These are phyloP conservation scores for Cercospora beticola DNA, from an alignment of 2,329 filamentous ascomycete species.

Conservation along the genomic window DNA sequence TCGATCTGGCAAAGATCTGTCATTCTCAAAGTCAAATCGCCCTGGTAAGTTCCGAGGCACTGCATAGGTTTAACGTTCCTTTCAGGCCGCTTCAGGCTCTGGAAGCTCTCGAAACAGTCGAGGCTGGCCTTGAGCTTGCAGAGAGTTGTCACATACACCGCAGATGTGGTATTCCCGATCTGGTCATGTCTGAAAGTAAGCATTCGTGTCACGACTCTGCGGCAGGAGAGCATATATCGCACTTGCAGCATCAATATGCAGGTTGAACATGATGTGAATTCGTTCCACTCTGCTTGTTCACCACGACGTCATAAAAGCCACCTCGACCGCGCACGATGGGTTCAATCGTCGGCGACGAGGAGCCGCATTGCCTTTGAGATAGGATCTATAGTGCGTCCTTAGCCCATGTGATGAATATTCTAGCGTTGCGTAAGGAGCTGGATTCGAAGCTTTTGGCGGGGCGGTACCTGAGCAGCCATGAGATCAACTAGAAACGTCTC, in stretches of 20 bases:
- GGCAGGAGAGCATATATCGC: neutral
- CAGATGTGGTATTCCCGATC: neutral
- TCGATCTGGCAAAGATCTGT: neutral
- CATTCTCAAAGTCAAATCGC: neutral
- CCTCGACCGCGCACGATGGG: neutral
- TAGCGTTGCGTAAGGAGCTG: neutral
- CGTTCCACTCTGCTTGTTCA: neutral
- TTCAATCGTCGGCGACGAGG: neutral
- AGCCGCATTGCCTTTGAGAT: neutral
- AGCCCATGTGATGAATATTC: neutral
- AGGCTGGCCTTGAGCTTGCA: neutral
- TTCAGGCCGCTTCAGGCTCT: neutral
- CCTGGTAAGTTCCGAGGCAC: neutral
- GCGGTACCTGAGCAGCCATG: neutral
- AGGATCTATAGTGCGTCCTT: neutral
- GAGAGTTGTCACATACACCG: neutral
- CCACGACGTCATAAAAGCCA: neutral
- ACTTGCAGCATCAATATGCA: neutral
- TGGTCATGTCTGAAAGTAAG: neutral
- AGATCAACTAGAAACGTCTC: neutral
- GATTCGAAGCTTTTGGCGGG: neutral
- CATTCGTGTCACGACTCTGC: neutral
- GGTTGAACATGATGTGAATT: neutral
- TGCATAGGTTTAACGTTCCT: neutral
- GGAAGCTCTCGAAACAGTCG: neutral